These are phyloP conservation scores for Citrus cavaleriei DNA, from an alignment of 345 rosid species.

Conservation along the genomic window DNA sequence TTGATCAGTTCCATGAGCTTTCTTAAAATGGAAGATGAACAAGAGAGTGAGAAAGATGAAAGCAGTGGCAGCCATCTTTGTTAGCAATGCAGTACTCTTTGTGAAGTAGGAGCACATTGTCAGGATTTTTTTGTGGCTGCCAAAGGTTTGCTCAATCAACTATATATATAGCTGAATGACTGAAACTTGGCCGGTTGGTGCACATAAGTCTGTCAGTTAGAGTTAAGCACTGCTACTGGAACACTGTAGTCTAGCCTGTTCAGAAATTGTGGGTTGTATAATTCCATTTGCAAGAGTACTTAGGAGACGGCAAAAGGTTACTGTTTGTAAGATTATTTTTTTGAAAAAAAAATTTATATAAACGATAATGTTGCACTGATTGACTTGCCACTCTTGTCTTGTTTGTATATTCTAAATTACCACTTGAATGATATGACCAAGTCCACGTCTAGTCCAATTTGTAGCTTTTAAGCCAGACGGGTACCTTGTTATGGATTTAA, in stretches of 20 bases:
- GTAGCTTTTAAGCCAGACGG: background rate
- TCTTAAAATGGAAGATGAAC: background rate
- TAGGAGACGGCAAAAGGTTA: background rate
- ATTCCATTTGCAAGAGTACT: background rate
- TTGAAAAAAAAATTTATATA: background rate
- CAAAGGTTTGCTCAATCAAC: background rate
- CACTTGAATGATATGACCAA: background rate
- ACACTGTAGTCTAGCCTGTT: background rate
- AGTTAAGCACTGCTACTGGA: background rate
- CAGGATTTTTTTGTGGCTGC: background rate
- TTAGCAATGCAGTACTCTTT: too few species aligned
- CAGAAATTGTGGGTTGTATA: background rate
- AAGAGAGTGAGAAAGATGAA: background rate
- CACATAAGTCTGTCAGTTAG: background rate
- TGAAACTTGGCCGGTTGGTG: background rate
- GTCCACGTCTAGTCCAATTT: background rate
- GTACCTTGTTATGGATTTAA: background rate
- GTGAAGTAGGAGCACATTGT: background rate
- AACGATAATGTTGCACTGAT: background rate
- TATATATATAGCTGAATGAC: background rate
- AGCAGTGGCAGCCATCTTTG: background rate
- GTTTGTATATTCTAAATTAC: background rate
- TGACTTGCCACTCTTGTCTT: background rate
- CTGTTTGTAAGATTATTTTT: background rate
- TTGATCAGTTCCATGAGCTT: conserved; percentile 1